These are phyloP conservation scores for Trametes pubescens DNA, from an alignment of 1,284 basidiomycete genomes.

Conservation along the genomic window DNA sequence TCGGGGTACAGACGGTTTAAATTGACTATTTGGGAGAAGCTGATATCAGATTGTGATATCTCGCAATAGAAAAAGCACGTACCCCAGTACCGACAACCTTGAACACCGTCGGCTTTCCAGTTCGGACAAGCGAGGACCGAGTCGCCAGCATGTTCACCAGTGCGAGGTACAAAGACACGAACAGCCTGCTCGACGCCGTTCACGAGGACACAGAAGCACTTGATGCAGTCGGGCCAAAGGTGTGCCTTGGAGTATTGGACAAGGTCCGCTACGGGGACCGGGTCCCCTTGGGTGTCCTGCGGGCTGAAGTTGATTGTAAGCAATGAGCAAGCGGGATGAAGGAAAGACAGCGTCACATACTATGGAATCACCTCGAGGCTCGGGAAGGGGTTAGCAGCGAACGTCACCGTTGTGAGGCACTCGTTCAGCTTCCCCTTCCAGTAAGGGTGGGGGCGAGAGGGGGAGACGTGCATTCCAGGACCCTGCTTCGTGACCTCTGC, in stretches of 20 bases:
- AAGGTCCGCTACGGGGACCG: no score
- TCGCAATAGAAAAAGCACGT: not conserved
- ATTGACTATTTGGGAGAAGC: no score
- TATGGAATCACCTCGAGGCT: no score
- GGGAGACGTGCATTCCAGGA: not conserved
- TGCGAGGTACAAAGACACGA: not conserved
- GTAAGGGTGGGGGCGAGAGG: not conserved
- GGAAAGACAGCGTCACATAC: no score
- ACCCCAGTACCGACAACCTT: conserved; percentile 6
- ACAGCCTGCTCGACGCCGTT: not conserved
- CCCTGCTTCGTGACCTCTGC: no score
- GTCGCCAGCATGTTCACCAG: not conserved
- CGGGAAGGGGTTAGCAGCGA: not conserved
- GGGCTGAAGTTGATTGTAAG: no score
- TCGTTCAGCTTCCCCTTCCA: not conserved
- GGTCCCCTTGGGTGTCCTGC: no score
- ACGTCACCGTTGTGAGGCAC: not conserved
- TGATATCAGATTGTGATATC: no score
- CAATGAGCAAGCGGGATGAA: no score
- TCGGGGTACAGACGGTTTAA: no score
- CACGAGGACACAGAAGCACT: not conserved
- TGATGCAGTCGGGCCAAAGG: not conserved
- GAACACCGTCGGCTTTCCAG: not conserved
- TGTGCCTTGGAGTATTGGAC: not conserved
- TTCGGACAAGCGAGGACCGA: not conserved